Conservation (phyloP, 805 yeast species). For the Candida oleophila region DNA sequence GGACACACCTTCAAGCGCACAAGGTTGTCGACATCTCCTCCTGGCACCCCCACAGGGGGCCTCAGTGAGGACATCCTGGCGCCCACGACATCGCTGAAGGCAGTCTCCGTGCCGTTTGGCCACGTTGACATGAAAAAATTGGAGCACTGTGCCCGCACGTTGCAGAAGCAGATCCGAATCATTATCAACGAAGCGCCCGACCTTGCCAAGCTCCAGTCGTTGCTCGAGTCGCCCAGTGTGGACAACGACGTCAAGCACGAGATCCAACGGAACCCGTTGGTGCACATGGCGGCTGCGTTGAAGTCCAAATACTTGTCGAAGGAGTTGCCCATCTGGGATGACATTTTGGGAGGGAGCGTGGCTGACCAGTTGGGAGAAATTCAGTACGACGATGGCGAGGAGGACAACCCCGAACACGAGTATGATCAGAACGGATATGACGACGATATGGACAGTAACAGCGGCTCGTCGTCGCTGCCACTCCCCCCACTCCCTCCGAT, state of each 20-base stretch:
- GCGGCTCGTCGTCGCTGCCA: no score
- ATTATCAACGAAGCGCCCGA: constrained; percentile 61
- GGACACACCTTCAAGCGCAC: background rate
- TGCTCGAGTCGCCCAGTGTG: constrained; percentile 26
- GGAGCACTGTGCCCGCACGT: constrained; percentile 37
- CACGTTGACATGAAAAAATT: constrained; percentile 37
- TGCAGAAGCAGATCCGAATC: constrained; percentile 51
- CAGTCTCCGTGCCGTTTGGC: constrained; percentile 17
- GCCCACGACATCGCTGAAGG: background rate
- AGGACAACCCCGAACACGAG: constrained; percentile 3
- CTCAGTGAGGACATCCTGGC: no score
- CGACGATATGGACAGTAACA: constrained; percentile 2
- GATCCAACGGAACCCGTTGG: constrained; percentile 50
- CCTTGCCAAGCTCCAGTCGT: constrained; percentile 36
- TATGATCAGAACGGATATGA: background rate
- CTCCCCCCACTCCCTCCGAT: constrained; percentile 75
- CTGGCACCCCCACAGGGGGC: background rate
- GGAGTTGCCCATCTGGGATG: constrained; percentile 53
- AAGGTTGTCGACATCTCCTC: background rate
- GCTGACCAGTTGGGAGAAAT: constrained; percentile 19
- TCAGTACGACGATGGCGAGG: constrained; percentile 12
- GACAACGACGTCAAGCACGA: constrained; percentile 49
- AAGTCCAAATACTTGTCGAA: constrained; percentile 52
- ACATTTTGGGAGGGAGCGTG: constrained; percentile 46
- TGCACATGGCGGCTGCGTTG: constrained; percentile 60